phyloP scores from a whole-genome alignment of 2,329 filamentous ascomycete species.

The Trichoderma brevicompactum region DNA sequence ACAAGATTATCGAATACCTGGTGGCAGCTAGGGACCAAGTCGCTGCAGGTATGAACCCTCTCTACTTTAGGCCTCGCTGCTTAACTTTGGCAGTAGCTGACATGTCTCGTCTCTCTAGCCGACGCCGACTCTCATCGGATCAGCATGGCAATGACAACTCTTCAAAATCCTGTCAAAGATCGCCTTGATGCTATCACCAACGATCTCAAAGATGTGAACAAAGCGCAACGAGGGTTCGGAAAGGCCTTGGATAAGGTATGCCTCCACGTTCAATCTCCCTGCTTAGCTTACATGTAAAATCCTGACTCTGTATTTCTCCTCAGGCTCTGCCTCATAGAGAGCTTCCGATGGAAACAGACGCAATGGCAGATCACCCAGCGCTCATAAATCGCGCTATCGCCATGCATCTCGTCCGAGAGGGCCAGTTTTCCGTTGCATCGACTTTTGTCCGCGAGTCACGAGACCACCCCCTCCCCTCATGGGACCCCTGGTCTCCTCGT shows the following conservation, averaged over 20 bases:
- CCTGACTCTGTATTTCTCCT: conserved; percentile 3
- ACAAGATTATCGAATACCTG: conserved; percentile 79
- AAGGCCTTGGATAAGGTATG: conserved; percentile 81
- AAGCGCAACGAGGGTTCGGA: conserved; percentile 79
- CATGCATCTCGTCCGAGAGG: conserved; percentile 94
- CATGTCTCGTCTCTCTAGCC: conserved; percentile 32
- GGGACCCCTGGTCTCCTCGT: conserved; percentile 30
- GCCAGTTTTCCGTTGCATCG: conserved; percentile 85
- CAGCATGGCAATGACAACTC: conserved; percentile 75
- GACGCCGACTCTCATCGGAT: conserved; percentile 59
- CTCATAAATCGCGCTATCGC: conserved; percentile 92
- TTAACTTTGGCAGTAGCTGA: conserved; percentile 1
- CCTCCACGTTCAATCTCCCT: not conserved
- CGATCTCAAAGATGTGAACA: conserved; percentile 81
- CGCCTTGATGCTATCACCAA: conserved; percentile 80
- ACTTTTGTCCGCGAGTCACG: conserved; percentile 78
- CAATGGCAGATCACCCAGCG: conserved; percentile 72
- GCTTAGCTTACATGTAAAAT: not conserved
- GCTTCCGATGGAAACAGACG: conserved; percentile 79
- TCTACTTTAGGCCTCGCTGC: no score
- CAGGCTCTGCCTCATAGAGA: conserved; percentile 56
- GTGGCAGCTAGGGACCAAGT: conserved; percentile 74
- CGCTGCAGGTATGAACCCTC: conserved; percentile 60
- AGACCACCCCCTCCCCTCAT: conserved; percentile 39
- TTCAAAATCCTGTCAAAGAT: conserved; percentile 83